These are phyloP conservation scores for Pythium monospermum DNA, from an alignment of 352 stramenopile species.

Conservation along the genomic window DNA sequence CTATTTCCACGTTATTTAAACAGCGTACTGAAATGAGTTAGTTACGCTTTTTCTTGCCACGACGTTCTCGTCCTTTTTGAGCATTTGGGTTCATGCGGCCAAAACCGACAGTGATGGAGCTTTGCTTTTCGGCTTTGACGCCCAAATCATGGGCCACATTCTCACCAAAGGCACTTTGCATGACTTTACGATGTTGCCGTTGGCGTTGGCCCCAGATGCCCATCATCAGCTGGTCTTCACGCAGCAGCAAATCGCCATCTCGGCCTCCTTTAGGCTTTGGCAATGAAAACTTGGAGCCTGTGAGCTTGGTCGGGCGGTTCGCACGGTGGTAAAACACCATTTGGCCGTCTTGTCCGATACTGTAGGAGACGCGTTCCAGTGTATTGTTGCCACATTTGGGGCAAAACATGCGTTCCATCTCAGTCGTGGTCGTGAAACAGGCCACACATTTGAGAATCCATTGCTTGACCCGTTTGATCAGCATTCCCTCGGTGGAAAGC, in stretches of 20 bases:
- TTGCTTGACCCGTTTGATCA: slow-evolving; percentile 87
- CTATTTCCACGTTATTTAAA: slow-evolving; percentile 7
- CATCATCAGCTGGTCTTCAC: slow-evolving; percentile 96
- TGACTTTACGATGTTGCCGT: slow-evolving; percentile 89
- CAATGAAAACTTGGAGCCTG: slow-evolving; percentile 97
- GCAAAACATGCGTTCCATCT: slow-evolving; percentile 95
- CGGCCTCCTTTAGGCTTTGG: slow-evolving; percentile 92
- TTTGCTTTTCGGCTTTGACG: slow-evolving; percentile 89
- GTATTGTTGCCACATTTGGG: slow-evolving; percentile 94
- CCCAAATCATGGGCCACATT: slow-evolving; percentile 92
- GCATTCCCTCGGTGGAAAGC: slow-evolving; percentile 77
- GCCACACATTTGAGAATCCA: slow-evolving; percentile 97
- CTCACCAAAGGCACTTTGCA: slow-evolving; percentile 93
- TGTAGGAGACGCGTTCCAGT: slow-evolving; percentile 94
- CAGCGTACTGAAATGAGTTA: slow-evolving; percentile 24
- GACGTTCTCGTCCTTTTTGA: slow-evolving; percentile 93
- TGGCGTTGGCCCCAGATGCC: slow-evolving; percentile 95
- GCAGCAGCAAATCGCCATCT: slow-evolving; percentile 94
- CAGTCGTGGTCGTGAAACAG: slow-evolving; percentile 94
- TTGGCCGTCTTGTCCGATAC: slow-evolving; percentile 89
- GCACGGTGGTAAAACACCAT: slow-evolving; percentile 83
- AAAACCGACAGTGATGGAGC: slow-evolving; percentile 90
- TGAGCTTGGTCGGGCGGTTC: slow-evolving; percentile 86
- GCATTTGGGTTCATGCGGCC: slow-evolving; percentile 96
- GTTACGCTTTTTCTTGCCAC: slow-evolving; percentile 96